These are phyloP conservation scores for Cyberlindnera euphorbiiphila DNA, from an alignment of 805 yeast species.

Conservation along the genomic window DNA sequence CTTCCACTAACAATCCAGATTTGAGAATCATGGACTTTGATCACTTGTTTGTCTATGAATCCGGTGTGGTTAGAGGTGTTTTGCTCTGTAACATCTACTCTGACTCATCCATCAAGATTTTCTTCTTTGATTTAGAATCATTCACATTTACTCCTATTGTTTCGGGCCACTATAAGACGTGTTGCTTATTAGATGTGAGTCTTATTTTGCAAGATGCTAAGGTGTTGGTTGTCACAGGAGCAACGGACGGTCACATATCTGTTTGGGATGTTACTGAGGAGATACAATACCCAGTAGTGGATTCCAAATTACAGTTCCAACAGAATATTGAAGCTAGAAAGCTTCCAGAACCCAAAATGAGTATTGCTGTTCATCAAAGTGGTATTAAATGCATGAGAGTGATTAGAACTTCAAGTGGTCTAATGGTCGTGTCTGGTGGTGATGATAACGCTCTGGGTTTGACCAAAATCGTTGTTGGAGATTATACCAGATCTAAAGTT, in stretches of 20 bases:
- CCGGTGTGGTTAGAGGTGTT: slow-evolving; percentile 37
- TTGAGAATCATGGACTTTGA: slow-evolving; percentile 87
- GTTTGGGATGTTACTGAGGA: slow-evolving; percentile 50
- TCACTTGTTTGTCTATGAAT: slow-evolving; percentile 36
- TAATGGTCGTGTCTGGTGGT: slow-evolving; percentile 71
- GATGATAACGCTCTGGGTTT: slow-evolving; percentile 78
- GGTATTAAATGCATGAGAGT: slow-evolving; percentile 66
- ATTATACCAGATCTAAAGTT: slow-evolving; percentile 25
- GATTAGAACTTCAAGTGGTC: slow-evolving; percentile 14
- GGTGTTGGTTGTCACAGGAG: slow-evolving; percentile 47
- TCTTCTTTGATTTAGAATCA: slow-evolving; percentile 43
- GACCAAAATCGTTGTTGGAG: slow-evolving; percentile 32
- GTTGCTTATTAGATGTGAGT: slow-evolving; percentile 69
- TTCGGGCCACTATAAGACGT: slow-evolving; percentile 56
- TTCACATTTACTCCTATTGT: slow-evolving; percentile 42
- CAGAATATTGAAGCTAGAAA: not conserved
- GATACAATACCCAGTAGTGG: slow-evolving; percentile 21
- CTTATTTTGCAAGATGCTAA: slow-evolving; percentile 34
- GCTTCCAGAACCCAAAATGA: slow-evolving; percentile 30
- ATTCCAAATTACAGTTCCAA: slow-evolving; percentile 7
- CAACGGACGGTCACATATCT: slow-evolving; percentile 81
- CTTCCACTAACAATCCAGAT: slow-evolving; percentile 65
- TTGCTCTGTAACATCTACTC: slow-evolving; percentile 74
- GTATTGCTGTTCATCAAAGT: slow-evolving; percentile 72
- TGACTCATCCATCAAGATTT: slow-evolving; percentile 70